Percentiles rank a stretch among this genome's conserved stretches.
phyloP scores from a whole-genome alignment of 2,329 filamentous ascomycete species.

The Pseudogymnoascus sp. region DNA sequence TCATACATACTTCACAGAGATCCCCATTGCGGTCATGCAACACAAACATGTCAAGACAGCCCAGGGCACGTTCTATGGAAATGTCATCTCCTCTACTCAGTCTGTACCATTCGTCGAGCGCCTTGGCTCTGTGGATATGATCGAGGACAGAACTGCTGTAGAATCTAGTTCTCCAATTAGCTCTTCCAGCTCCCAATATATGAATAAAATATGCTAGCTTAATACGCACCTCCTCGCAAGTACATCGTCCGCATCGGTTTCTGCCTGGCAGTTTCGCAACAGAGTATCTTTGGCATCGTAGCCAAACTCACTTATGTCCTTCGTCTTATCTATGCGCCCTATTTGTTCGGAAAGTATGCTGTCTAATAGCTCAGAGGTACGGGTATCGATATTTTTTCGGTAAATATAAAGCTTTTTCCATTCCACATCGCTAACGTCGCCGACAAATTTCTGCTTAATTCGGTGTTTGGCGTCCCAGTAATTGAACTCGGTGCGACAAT shows the following conservation, averaged over 20 bases:
- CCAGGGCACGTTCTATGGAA: constrained; percentile 66
- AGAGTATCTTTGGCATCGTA: constrained; percentile 88
- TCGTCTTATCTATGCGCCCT: constrained; percentile 61
- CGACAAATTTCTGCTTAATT: constrained; percentile 49
- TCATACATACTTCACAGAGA: constrained; percentile 52
- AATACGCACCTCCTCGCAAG: constrained; percentile 59
- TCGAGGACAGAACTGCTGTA: constrained; percentile 69
- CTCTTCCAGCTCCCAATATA: constrained; percentile 12
- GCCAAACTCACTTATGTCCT: constrained; percentile 64
- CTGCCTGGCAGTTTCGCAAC: constrained; percentile 53
- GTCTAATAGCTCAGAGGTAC: constrained; percentile 52
- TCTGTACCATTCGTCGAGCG: constrained; percentile 69
- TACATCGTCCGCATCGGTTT: constrained; percentile 59
- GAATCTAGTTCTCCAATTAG: constrained; percentile 46
- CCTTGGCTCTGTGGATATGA: constrained; percentile 73
- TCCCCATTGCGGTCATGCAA: constrained; percentile 67
- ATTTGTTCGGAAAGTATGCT: constrained; percentile 65
- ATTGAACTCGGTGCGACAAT: constrained; percentile 63
- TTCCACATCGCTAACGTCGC: constrained; percentile 49
- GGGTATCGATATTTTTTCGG: constrained; percentile 47
- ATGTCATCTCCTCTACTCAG: constrained; percentile 44
- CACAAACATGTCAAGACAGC: constrained; percentile 85
- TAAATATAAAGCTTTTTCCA: constrained; percentile 68
- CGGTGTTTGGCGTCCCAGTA: constrained; percentile 68
- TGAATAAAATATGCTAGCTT: not conserved